Conservation (phyloP, 2,329 filamentous ascomycete species). For the Fusarium redolens region DNA sequence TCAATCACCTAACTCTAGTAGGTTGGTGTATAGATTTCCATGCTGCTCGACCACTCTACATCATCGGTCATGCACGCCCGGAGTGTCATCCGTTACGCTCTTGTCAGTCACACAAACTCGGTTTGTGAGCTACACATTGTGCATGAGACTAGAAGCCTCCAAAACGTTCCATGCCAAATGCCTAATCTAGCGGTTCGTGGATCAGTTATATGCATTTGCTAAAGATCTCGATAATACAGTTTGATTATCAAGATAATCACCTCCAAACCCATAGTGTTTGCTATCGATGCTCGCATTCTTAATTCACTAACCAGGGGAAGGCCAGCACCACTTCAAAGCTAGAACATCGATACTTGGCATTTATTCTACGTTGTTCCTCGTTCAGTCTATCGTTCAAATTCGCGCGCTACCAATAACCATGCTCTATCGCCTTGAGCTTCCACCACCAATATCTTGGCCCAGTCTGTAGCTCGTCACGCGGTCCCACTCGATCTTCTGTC, state of each 20-base stretch:
- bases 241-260: conserved; percentile 28
- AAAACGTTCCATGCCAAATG: not conserved
- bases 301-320: not conserved
- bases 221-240: not conserved
- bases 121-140: not conserved
- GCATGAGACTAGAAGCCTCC: not conserved
- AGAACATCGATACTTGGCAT: conserved; percentile 1
- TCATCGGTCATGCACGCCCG: conserved; percentile 3
- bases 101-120: not conserved
- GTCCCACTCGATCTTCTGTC: conserved; percentile 99
- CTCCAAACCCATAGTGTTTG: not conserved
- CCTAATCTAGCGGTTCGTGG: not conserved
- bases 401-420: conserved; percentile 16
- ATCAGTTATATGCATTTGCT: not conserved
- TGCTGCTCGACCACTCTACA: not conserved
- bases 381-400: conserved; percentile 29
- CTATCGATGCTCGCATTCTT: not conserved
- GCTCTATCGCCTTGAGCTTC: conserved; percentile 59
- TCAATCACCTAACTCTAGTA: not conserved
- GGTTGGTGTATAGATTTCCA: not conserved
- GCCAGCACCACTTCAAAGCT: not conserved
- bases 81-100: not conserved
- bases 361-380: conserved; percentile 14
- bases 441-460: conserved; percentile 81
- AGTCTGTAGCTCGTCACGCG: conserved; percentile 94